Evolutionary conservation across 2,329 filamentous ascomycete genomes (phyloP), one percentile per base, ranked within the genome.

Genomic region (Metarhizium brunneum): DNA sequence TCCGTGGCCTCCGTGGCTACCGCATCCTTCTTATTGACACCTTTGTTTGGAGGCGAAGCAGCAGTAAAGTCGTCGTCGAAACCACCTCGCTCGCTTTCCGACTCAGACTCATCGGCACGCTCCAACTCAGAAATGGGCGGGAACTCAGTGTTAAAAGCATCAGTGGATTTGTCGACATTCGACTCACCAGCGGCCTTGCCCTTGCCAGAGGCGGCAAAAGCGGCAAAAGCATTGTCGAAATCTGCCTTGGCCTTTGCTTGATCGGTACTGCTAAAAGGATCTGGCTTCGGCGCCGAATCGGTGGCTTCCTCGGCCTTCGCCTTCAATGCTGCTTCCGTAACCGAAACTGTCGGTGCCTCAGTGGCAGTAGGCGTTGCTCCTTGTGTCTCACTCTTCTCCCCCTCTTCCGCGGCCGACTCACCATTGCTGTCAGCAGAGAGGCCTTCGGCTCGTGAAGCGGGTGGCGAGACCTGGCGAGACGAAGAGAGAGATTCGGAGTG

Each of bases 61-160:
- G 88, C 84, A 0, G 88, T 86, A 67, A 97, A 97, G 69, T 96
- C 87, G 66, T 99, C 94, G 52, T 95, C 92, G 66, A 97, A 97
- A 0, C 92, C 90, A 47, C 89, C 90, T 51, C 82, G 82, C 50
- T 90, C 88, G 57, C 83, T 88, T 54, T 85, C 86, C 35, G 86
- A 87, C 57, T 95, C 90, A 35, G 88, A 92, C n/a, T 95, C 87
- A 20, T 89, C 87, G 29, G 92, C 89, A 35, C 84, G 80, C 59
- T 88, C 87, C 56, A 96, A 73, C 67, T 92, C 90, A n/a, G 87
- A 85, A 58, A 97, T 96, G 0, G 92, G 94, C 36, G 94, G 94
- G 66, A 97, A 97, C 67, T 97, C 94, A 25, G 83, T 79, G 65
- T 85, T 80, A 63, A 89, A 87, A 54, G 71, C 75, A 2, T 79